These are phyloP conservation scores for Bryoglossum gracile DNA, from an alignment of 495 filamentous ascomycete genomes.

Conservation along the genomic window DNA sequence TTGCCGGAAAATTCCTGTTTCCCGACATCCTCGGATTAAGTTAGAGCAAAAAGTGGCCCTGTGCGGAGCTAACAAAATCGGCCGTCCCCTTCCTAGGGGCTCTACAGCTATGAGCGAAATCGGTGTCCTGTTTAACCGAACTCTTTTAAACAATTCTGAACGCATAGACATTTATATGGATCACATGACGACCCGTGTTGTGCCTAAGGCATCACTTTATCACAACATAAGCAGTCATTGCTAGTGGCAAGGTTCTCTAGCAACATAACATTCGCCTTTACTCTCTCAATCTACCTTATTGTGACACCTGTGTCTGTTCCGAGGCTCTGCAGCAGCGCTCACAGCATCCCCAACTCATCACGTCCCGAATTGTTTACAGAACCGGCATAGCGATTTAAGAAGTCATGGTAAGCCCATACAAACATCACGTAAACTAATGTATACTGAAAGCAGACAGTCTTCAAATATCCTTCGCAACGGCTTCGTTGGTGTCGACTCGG, in stretches of 20 bases:
- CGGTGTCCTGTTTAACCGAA: constrained; percentile 1
- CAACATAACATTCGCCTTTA: too few relatives aligned
- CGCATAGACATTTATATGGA: constrained; percentile 1
- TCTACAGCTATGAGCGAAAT: constrained; percentile 3
- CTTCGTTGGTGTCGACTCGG: not conserved
- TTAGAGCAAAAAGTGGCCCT: constrained; percentile 6
- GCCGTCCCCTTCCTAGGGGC: constrained; percentile 1
- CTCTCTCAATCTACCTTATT: too few relatives aligned
- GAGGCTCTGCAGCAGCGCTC: too few relatives aligned
- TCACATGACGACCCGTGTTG: too few relatives aligned
- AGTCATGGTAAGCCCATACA: not conserved
- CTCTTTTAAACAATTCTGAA: constrained; percentile 7
- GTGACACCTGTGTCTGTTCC: too few relatives aligned
- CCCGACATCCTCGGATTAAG: not conserved
- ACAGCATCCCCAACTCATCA: too few relatives aligned
- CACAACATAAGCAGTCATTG: constrained; percentile 1
- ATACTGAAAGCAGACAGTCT: not conserved
- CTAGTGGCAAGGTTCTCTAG: too few relatives aligned
- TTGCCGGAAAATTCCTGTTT: constrained; percentile 2
- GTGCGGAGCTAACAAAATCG: constrained; percentile 2
- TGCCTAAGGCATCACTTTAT: not conserved
- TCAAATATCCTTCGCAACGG: too few relatives aligned
- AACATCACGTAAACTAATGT: not conserved
- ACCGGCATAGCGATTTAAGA: not conserved
- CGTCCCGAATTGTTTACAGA: not conserved